Base-by-base conservation (phyloP, 768 basidiomycete genomes). In the Auriscalpium orientale region DNA sequence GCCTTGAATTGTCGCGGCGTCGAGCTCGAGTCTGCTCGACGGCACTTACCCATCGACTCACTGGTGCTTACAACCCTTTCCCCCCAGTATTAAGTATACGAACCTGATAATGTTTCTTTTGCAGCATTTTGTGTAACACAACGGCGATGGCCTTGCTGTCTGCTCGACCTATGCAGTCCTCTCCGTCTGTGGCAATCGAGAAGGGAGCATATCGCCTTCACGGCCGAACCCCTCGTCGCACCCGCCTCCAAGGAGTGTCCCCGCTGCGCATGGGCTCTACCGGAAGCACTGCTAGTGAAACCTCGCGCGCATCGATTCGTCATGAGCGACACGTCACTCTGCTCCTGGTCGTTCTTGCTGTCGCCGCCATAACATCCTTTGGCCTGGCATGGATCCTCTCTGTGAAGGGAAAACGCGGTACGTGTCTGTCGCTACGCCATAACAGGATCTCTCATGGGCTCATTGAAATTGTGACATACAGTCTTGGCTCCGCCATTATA, bases 131-230 rank as follows among this genome's bases (percentile, higher is more conserved):
- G 5, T 28, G 7, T 7, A 28, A 28, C 28, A 7, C 28, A 28
- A 28, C 28, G 28, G 28, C 28, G 28, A 28, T 28, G 28, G 28
- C 28, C 28, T 7, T 28, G 28, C 28, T 28, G 28, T 28, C 50
- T 18, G 10, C 50, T 11, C 52, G 52, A 34, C 52, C 52, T 15
- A n/a, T 34, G 18, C 52, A 44, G 21, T 28, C 52, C 2, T 54
- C 53, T 15, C 53, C 53, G n/a, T 54, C 53, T 28, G 53, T 54
- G 38, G 45, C 46, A 18, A 48, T 48, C 46, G 53, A 54, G 46
- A 54, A 54, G 20, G 53, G 53, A 16, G 53, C 45, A 13, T 54
- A 54, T 40, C 53, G 53, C 34, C 46, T 54, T 6, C 44, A 54
- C 35, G 5, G n/a, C 28, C 18, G 20, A n/a, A 48, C n/a, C 13